Base-by-base conservation (phyloP, 1,284 basidiomycete genomes). In the Mycena sp. region DNA sequence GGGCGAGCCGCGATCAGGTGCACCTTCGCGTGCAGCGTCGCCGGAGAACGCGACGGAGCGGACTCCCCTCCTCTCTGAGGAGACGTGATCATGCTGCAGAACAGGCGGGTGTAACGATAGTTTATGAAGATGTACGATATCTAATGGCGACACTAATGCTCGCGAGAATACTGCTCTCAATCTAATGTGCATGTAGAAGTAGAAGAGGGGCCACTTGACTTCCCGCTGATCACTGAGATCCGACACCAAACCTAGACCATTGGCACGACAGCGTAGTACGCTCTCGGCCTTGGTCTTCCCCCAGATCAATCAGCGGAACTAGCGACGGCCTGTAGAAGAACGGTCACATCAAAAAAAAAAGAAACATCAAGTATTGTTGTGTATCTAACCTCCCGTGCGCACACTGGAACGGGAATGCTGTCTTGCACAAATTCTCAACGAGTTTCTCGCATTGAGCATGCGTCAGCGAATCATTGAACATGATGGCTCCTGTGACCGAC, bases 401-500 rank as follows among this genome's bases (percentile, higher is more conserved):
- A 78, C 96, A 99, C 72, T 93, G 92, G 76, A 97, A 98, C 1
- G 96, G 96, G 70, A 94, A 91, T 3, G 85, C 82, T 1, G 94
- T 93, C 61, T 83, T 73, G 4, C 88, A 83, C 23, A 98, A 81
- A 67, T 88, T 84, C 6, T 72, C 69, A 37, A 98, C 80, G 40
- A 99, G 83, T 29, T 83, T 81, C 68, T 83, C 74, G 74, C 93
- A 94, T 72, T 97, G 94, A 35, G 84, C 82, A 3, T 77, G 58
- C 17, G 81, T 85, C 50, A 99, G 82, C 1, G 81, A 65, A 74
- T 98, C 96, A 69, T 95, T 96, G 82, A 99, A 99, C 96, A 99
- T 98, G 76, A 98, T 93, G 0, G 96, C 94, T 50, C 94, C 94
- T 96, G 73, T 35, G 63, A 17, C n/a, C n/a, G n/a, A n/a, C n/a